Conservation (phyloP, 495 filamentous ascomycete species). For the Aspergillus diversus region DNA sequence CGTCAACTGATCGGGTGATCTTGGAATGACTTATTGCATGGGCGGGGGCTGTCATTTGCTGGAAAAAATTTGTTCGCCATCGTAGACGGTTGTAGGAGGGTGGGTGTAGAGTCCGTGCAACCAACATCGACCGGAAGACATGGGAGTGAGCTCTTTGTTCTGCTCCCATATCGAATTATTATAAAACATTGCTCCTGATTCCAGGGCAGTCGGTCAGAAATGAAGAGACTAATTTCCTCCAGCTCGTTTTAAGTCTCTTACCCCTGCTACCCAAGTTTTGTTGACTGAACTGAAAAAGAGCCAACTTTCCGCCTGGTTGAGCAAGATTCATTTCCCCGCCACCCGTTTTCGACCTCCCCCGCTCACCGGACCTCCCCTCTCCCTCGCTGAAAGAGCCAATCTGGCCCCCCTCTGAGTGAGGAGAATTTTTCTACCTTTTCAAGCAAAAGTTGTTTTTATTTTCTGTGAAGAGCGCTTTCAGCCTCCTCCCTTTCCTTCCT, state of each 20-base stretch:
- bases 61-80: neutral
- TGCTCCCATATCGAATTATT: neutral
- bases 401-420: neutral
- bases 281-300: neutral
- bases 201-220: neutral
- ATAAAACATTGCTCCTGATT: neutral
- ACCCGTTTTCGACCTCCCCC: slow-evolving; percentile 18
- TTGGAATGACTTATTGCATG: slow-evolving; percentile 12
- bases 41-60: slow-evolving; percentile 21
- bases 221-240: slow-evolving; percentile 4
- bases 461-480: neutral
- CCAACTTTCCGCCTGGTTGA: slow-evolving; percentile 13
- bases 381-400: slow-evolving; percentile 5
- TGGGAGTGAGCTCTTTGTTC: neutral
- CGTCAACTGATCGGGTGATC: slow-evolving; percentile 23
- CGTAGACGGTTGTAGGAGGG: slow-evolving; percentile 1
- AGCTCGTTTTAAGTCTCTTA: neutral
- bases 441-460: neutral
- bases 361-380: slow-evolving; percentile 13
- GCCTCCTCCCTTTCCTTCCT: neutral
- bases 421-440: neutral
- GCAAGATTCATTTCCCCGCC: slow-evolving; percentile 20
- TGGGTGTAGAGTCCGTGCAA: slow-evolving; percentile 18
- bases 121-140: slow-evolving; percentile 6
- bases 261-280: neutral